Evolutionary conservation across 257 asterid species (phyloP).

Genomic region (Salvia hispanica): DNA sequence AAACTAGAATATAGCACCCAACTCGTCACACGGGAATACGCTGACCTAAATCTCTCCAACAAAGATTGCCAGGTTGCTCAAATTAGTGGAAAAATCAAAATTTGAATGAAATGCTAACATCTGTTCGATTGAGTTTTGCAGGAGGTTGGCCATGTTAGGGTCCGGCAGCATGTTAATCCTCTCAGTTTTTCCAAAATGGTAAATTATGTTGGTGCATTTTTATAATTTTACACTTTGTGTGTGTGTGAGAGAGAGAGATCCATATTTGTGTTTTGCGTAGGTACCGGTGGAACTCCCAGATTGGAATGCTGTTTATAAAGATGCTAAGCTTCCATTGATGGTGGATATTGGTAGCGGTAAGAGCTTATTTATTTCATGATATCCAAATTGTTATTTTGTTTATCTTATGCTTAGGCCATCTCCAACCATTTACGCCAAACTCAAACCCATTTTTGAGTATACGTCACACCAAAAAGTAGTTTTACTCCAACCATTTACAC

Average conservation of each 20-base stretch:
- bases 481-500: too few relatives aligned
- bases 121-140: conserved; percentile 31
- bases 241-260: background rate
- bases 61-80: conserved; percentile 45
- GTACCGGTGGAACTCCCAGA: conserved; percentile 78
- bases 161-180: conserved; percentile 96
- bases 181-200: conserved; percentile 75
- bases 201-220: conserved; percentile 27
- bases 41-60: conserved; percentile 76
- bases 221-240: background rate
- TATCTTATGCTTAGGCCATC: too few relatives aligned
- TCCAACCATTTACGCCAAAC: too few relatives aligned
- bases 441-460: too few relatives aligned
- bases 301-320: conserved; percentile 71
- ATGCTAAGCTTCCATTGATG: conserved; percentile 81
- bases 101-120: conserved; percentile 1
- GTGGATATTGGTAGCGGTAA: conserved; percentile 94
- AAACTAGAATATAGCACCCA: conserved; percentile 43
- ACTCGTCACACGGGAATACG: conserved; percentile 79
- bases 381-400: background rate
- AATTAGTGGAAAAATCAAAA: conserved; percentile 3
- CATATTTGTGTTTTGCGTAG: conserved; percentile 39
- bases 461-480: too few relatives aligned
- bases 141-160: conserved; percentile 92
- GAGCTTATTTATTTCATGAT: conserved; percentile 22